These are phyloP conservation scores for Royoungia palumana DNA, from an alignment of 768 basidiomycete genomes.

Conservation along the genomic window DNA sequence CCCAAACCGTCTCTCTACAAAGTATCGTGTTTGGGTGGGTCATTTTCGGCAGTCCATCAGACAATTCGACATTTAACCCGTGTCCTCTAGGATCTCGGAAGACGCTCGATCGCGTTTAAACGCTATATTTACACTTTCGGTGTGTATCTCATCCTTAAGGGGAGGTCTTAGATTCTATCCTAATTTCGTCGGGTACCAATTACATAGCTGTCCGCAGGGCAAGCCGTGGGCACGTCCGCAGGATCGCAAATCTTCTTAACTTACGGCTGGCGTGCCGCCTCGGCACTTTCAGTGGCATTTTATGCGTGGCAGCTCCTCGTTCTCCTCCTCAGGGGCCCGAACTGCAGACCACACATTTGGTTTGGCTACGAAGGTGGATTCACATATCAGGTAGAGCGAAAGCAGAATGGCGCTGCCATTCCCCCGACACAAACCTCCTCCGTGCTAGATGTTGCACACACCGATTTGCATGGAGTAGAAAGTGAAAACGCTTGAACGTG, in stretches of 20 bases:
- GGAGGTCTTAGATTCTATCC: too few species aligned
- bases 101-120: conserved; percentile 27
- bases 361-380: conserved; percentile 61
- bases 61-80: neutral
- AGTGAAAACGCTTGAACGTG: neutral
- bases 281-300: conserved; percentile 33
- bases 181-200: too few species aligned
- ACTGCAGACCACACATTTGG: conserved; percentile 41
- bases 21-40: conserved; percentile 22
- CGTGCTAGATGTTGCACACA: neutral
- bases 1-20: conserved; percentile 35
- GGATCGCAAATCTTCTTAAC: conserved; percentile 38
- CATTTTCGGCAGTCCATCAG: neutral
- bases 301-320: conserved; percentile 33
- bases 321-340: conserved; percentile 38
- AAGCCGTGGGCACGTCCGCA: conserved; percentile 42
- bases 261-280: conserved; percentile 37
- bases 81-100: conserved; percentile 22
- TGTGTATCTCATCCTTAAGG: conserved; percentile 2
- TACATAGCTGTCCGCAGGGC: conserved; percentile 32
- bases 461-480: neutral
- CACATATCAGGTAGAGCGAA: conserved; percentile 4
- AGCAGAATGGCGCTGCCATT: neutral
- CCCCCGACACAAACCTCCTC: conserved; percentile 5
- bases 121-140: conserved; percentile 27